Evolutionary conservation across 306 rosid genomes (phyloP), one percentile per base, ranked within the genome.

Genomic region (Glycine soja): DNA sequence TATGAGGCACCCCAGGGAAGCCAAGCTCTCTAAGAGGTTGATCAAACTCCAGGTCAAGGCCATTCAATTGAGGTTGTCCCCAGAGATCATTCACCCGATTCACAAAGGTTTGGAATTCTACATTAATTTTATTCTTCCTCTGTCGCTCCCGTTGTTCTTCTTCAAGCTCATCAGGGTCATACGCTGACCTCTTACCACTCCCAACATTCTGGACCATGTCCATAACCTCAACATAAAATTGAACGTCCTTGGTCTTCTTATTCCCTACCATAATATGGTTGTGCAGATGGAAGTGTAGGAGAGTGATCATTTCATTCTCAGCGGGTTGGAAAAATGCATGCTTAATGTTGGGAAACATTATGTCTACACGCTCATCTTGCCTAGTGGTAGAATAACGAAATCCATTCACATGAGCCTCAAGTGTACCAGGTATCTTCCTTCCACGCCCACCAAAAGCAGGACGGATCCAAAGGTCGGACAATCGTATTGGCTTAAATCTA

Each of bases 21-120:
- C 98, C 98, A 80, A 92, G 97, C 88, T 95, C 98, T 87, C 97
- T 90, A 46, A 92, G 79, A 77, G 98, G 98, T 88, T 92, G 97
- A 88, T 95, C 98, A 88, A 95, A 95, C 87, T 92, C 97, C 30
- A 95, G 86, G 77, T 92, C 98, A 74, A 91, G 93, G 63, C 91
- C 91, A 43, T 54, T 88, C 63, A 91, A 92, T 77, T 95, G 98
- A 3, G 97, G 89, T 71, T 92, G 98, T 75, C 94, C 94, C 98
- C 98, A 95, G 8, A 95, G 97, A 87, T 92, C n/a, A n/a, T n/a
- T n/a, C n/a, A n/a, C n/a, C n/a, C n/a, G n/a, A n/a, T n/a, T n/a
- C n/a, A n/a, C n/a, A n/a, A n/a, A n/a, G n/a, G n/a, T n/a, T n/a
- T n/a, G n/a, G n/a, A n/a, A n/a, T n/a, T n/a, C n/a, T n/a, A n/a